Base-by-base conservation (phyloP, 2,329 filamentous ascomycete species). In the Cladosporium cucumerinum region DNA sequence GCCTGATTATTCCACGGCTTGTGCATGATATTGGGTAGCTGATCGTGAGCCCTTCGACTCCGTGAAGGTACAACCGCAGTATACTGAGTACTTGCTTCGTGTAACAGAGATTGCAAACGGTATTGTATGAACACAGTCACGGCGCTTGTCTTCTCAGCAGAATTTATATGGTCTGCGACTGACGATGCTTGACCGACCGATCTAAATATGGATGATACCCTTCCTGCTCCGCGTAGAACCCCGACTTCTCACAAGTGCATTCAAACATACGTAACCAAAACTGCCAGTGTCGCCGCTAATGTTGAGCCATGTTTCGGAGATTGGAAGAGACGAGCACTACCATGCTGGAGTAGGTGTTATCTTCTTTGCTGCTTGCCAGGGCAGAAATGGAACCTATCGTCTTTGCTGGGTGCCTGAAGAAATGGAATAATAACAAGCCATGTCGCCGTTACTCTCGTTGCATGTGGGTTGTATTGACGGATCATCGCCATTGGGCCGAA, bases 91-190 rank as follows among this genome's bases (percentile, higher is more conserved):
- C 34, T 16, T 63, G 26, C 61, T 49, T 49, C 62, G 66, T 66
- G 43, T 59, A 66, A 14, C 66, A 65, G 5, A 65, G n/a, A 26
- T 65, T 39, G 14, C 65, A 57, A 14, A 68, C 54, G 3, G 51
- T 59, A 21, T 63, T 23, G 39, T 58, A 65, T 66, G 14, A 25
- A 14, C 11, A 49, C 12, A 23, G 46, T 48, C 21, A 48, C 10
- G 1, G 12, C 1, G 34, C 12, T 36, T 36, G 34, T 36, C 34
- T 16, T 5, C 12, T 36, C 11, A 16, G 12, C 11, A 12, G 11
- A 16, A 16, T 12, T 36, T 36, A 14, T 12, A 36, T 14, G 32
- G 32, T 36, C 32, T 36, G 12, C 16, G 32, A 36, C 32, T 16
- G 46, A 26, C 46, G 21, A 23, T 25, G 14, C 21, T 14, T 16